phyloP scores from a whole-genome alignment of 129 eudicot species.

The Centaurea solstitialis region DNA sequence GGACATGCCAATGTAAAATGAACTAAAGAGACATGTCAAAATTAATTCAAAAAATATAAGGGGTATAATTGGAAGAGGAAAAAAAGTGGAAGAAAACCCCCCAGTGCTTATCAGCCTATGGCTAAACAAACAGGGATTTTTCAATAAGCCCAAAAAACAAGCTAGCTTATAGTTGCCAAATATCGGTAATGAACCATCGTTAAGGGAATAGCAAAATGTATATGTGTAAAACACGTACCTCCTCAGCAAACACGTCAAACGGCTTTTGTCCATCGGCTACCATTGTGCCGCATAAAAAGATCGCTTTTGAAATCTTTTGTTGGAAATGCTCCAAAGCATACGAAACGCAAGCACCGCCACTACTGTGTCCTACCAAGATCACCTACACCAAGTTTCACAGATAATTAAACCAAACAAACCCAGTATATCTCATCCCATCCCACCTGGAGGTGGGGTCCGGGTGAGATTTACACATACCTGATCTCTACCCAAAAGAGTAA shows the following conservation, averaged over 20 bases:
- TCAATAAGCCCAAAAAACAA: too few relatives aligned
- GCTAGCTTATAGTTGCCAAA: too few relatives aligned
- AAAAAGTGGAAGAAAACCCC: too few relatives aligned
- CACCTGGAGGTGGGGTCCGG: not conserved
- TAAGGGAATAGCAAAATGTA: not conserved
- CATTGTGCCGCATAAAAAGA: slow-evolving; percentile 89
- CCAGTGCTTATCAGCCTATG: too few relatives aligned
- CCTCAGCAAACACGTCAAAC: slow-evolving; percentile 82
- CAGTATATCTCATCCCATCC: not conserved
- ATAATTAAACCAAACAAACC: not conserved
- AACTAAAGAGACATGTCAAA: too few relatives aligned
- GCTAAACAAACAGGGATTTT: too few relatives aligned
- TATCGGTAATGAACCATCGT: not conserved
- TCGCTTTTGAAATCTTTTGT: slow-evolving; percentile 75
- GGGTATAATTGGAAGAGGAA: too few relatives aligned
- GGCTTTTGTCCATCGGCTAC: slow-evolving; percentile 85
- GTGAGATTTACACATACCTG: not conserved
- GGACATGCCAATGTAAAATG: too few relatives aligned
- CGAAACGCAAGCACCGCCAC: slow-evolving; percentile 92
- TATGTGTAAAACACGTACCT: slow-evolving; percentile 44
- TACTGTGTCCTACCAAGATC: slow-evolving; percentile 90
- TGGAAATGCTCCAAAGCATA: slow-evolving; percentile 84
- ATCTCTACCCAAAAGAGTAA: not conserved
- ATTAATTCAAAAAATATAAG: too few relatives aligned
- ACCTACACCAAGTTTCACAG: slow-evolving; percentile 49